A percentile compares a stretch with the other conserved stretches of the same genome.
Evolutionary conservation across 352 stramenopile species (phyloP).

Genomic region (Porosira glacialis): DNA sequence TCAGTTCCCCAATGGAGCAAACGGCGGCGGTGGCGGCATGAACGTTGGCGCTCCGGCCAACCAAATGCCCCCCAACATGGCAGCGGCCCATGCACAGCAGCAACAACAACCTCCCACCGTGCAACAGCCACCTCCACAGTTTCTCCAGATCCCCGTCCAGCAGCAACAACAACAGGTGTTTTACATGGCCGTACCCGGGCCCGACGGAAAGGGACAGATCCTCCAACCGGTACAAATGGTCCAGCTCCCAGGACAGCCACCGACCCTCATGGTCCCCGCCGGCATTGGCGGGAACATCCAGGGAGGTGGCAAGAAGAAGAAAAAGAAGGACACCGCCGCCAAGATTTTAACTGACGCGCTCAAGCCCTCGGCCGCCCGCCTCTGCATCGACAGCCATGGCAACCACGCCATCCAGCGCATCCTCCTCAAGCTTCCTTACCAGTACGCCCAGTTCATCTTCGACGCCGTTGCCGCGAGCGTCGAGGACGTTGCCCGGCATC

Average conservation of each 20-base stretch:
- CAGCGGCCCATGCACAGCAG: too few relatives aligned
- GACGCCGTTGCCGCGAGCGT: slow-evolving; percentile 93
- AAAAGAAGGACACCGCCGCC: slow-evolving; percentile 74
- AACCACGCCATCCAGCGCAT: slow-evolving; percentile 97
- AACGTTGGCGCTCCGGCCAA: too few relatives aligned
- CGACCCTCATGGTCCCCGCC: slow-evolving; percentile 59
- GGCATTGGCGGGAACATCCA: slow-evolving; percentile 6
- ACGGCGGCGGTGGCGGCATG: too few relatives aligned
- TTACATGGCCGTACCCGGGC: slow-evolving; percentile 79
- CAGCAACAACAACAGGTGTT: slow-evolving; percentile 67
- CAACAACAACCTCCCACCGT: too few relatives aligned
- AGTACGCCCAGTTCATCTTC: slow-evolving; percentile 96
- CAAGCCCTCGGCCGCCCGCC: slow-evolving; percentile 87
- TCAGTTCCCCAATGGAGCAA: too few relatives aligned
- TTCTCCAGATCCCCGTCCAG: too few relatives aligned
- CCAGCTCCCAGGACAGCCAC: slow-evolving; percentile 68
- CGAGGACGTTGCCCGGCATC: slow-evolving; percentile 92
- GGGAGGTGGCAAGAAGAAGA: slow-evolving; percentile 29
- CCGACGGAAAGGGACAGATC: slow-evolving; percentile 73
- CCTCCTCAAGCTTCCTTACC: slow-evolving; percentile 89
- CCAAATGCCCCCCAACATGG: too few relatives aligned
- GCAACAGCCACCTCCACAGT: too few relatives aligned
- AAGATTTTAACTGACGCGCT: slow-evolving; percentile 92
- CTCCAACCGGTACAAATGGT: slow-evolving; percentile 80
- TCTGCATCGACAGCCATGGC: slow-evolving; percentile 96